A percentile compares a stretch with the other conserved stretches of the same genome.
These are phyloP conservation scores for Mallotus repandus DNA, from an alignment of 441 rosid genomes.

Conservation along the genomic window DNA sequence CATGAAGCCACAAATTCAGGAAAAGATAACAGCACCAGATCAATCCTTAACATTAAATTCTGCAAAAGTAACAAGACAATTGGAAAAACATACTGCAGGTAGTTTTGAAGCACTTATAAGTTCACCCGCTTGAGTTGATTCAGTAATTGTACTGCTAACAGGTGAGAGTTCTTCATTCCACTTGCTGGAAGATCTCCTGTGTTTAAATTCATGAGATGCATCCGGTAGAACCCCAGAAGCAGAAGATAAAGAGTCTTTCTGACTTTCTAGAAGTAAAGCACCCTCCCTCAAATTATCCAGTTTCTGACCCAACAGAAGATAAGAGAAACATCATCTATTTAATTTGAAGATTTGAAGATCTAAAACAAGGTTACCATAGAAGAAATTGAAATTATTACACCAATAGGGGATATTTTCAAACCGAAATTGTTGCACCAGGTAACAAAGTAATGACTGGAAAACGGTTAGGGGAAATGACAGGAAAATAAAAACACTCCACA, in stretches of 20 bases:
- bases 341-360: not conserved
- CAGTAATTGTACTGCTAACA: conserved; percentile 61
- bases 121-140: conserved; percentile 66
- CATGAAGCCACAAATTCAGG: not conserved
- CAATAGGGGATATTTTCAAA: not conserved
- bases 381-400: not conserved
- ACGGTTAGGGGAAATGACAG: not conserved
- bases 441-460: not conserved
- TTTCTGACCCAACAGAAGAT: conserved; percentile 42
- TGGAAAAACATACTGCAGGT: conserved; percentile 37
- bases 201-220: conserved; percentile 53
- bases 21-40: not conserved
- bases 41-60: not conserved
- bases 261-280: conserved; percentile 55
- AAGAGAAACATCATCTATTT: conserved; percentile 16
- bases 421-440: not conserved
- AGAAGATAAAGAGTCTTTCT: conserved; percentile 54
- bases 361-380: not conserved
- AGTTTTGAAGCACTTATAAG: conserved; percentile 43
- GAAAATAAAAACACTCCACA: not conserved
- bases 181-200: conserved; percentile 77
- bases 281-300: conserved; percentile 50
- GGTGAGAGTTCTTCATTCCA: conserved; percentile 82
- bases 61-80: conserved; percentile 3
- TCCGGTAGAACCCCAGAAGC: conserved; percentile 45